Percentiles rank a stretch among this genome's conserved stretches.
Conservation (phyloP, 805 yeast genomes). For the Zygoascus biomembranicola region DNA sequence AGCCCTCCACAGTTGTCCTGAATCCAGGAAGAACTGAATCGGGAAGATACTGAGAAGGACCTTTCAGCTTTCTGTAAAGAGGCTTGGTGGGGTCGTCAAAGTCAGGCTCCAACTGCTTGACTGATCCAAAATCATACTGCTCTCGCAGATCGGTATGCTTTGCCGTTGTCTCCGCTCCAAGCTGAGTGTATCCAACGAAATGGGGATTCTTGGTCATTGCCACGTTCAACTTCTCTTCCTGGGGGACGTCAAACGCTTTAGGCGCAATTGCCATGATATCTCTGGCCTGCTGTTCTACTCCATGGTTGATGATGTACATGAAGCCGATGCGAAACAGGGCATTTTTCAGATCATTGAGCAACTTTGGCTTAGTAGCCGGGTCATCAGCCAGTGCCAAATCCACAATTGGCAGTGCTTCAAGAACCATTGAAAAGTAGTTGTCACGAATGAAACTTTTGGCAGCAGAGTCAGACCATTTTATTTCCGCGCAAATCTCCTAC, state of each 20-base stretch:
- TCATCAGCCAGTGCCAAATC: conserved; percentile 38
- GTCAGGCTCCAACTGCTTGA: conserved; percentile 35
- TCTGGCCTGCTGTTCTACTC: conserved; percentile 32
- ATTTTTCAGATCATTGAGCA: conserved; percentile 31
- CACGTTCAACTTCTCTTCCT: conserved; percentile 35
- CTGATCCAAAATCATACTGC: conserved; percentile 52
- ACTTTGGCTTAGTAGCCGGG: conserved; percentile 35
- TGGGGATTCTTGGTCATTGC: conserved; percentile 52
- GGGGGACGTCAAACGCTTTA: conserved; percentile 40
- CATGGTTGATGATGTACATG: conserved; percentile 42
- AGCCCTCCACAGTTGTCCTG: conserved; percentile 33
- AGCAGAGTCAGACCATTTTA: background rate
- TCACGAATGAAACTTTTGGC: background rate
- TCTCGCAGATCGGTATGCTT: conserved; percentile 49
- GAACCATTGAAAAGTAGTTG: conserved; percentile 8
- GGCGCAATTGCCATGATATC: conserved; percentile 34
- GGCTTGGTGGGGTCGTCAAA: conserved; percentile 16
- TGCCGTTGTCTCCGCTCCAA: conserved; percentile 53
- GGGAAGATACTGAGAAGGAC: conserved; percentile 51
- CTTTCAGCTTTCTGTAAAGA: conserved; percentile 41
- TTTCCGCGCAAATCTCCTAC: background rate
- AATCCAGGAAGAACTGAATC: conserved; percentile 36
- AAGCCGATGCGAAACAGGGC: conserved; percentile 54
- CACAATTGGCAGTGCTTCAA: conserved; percentile 24
- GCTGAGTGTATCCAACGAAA: conserved; percentile 48